A percentile compares a stretch with the other conserved stretches of the same genome.
Conservation (phyloP, 1,284 basidiomycete species). For the Cystobasidium pallidum region DNA sequence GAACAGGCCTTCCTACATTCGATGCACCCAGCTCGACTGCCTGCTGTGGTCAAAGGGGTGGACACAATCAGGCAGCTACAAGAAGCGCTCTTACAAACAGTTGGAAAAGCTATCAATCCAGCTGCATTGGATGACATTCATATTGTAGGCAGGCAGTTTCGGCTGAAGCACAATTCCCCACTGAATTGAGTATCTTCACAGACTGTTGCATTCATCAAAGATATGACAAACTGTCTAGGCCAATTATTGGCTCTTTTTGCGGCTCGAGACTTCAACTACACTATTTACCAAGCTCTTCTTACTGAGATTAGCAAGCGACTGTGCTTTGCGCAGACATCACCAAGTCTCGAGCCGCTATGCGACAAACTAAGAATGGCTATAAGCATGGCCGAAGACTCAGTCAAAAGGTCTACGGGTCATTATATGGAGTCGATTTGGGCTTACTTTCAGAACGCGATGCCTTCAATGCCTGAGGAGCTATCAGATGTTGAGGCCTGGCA, state of each 20-base stretch:
- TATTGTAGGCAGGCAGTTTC: background rate
- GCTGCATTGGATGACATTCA: background rate
- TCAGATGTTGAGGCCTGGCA: background rate
- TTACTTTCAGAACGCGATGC: constrained; percentile 1
- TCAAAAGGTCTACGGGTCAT: constrained; percentile 8
- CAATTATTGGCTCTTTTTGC: background rate
- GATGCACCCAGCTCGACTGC: constrained; percentile 11
- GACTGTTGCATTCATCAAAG: background rate
- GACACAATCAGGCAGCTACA: constrained; percentile 13
- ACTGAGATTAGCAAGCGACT: background rate
- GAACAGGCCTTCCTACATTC: constrained; percentile 16
- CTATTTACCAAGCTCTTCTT: constrained; percentile 28
- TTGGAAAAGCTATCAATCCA: background rate
- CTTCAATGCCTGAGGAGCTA: background rate
- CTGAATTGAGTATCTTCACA: background rate
- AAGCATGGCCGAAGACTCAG: constrained; percentile 2
- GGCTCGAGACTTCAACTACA: constrained; percentile 11
- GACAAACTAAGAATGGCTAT: background rate
- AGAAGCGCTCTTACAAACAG: background rate
- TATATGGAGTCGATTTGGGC: constrained; percentile 19
- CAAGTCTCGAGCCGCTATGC: background rate
- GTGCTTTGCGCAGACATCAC: background rate
- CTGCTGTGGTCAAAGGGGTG: constrained; percentile 2
- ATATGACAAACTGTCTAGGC: background rate
- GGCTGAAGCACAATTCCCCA: background rate